Evolutionary conservation across 2,329 filamentous ascomycete species (phyloP).

Genomic region (Trichoderma asperellum): DNA sequence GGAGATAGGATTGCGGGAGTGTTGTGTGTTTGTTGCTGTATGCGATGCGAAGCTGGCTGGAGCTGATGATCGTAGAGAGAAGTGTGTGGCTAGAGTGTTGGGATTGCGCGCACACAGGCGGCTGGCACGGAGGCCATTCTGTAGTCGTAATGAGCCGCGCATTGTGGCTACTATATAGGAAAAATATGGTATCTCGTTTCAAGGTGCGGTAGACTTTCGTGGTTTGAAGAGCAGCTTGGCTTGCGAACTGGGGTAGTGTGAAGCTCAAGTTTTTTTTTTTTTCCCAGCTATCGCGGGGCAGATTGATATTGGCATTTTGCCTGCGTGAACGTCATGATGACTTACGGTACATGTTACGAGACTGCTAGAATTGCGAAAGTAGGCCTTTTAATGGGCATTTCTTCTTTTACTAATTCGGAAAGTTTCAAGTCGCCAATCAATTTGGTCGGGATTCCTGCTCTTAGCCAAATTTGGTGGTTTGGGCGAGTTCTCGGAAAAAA

Average conservation of each 20-base stretch:
- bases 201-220: background rate
- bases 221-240: background rate
- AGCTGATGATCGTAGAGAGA: background rate
- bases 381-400: background rate
- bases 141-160: conserved; percentile 34
- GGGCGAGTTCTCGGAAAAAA: background rate
- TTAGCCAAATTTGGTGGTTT: background rate
- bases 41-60: background rate
- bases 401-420: background rate
- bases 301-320: background rate
- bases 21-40: background rate
- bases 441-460: background rate
- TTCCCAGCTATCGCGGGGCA: conserved; percentile 23
- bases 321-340: conserved; percentile 28
- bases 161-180: conserved; percentile 6
- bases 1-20: background rate
- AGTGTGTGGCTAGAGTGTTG: background rate
- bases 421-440: background rate
- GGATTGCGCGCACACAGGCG: conserved; percentile 31
- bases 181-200: background rate
- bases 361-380: background rate
- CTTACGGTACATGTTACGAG: background rate
- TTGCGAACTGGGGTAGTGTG: conserved; percentile 9
- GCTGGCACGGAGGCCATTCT: conserved; percentile 32
- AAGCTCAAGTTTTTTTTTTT: conserved; percentile 15